These are phyloP conservation scores for Phytopythium chamaehyphon DNA, from an alignment of 352 stramenopile genomes.

Conservation along the genomic window DNA sequence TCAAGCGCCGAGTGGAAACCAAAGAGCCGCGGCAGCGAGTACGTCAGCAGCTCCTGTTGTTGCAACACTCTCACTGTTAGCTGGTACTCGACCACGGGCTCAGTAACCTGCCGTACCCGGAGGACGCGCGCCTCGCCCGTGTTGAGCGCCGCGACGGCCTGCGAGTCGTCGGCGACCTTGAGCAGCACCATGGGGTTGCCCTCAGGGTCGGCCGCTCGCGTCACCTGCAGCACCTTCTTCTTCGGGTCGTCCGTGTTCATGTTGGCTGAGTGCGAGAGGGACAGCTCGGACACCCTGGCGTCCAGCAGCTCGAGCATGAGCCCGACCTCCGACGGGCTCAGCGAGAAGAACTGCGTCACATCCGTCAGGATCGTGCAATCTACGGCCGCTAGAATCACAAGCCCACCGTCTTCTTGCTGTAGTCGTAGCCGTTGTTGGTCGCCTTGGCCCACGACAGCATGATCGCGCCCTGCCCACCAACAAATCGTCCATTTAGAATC, in stretches of 20 bases:
- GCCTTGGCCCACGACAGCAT: conserved; percentile 82
- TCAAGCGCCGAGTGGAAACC: conserved; percentile 78
- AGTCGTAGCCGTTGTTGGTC: conserved; percentile 68
- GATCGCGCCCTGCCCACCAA: conserved; percentile 52
- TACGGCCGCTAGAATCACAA: background rate
- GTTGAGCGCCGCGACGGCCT: conserved; percentile 57
- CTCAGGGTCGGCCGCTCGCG: conserved; percentile 31
- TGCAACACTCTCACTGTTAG: background rate
- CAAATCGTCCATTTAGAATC: conserved; percentile 1
- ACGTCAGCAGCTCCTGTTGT: conserved; percentile 64
- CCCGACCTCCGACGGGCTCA: conserved; percentile 74
- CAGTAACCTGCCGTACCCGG: conserved; percentile 11
- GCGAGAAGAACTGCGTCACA: conserved; percentile 66
- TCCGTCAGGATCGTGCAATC: conserved; percentile 5
- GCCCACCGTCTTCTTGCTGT: conserved; percentile 75
- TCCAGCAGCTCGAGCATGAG: conserved; percentile 77
- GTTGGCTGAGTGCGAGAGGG: conserved; percentile 73
- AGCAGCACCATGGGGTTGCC: conserved; percentile 54
- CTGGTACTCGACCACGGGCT: background rate
- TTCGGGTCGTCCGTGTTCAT: conserved; percentile 63
- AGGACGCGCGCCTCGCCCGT: conserved; percentile 64
- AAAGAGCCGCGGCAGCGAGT: conserved; percentile 71
- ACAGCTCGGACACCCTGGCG: conserved; percentile 52
- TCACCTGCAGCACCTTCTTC: conserved; percentile 49
- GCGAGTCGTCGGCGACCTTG: conserved; percentile 44